phyloP scores from a whole-genome alignment of 768 basidiomycete species.

The Auricularia cornea region DNA sequence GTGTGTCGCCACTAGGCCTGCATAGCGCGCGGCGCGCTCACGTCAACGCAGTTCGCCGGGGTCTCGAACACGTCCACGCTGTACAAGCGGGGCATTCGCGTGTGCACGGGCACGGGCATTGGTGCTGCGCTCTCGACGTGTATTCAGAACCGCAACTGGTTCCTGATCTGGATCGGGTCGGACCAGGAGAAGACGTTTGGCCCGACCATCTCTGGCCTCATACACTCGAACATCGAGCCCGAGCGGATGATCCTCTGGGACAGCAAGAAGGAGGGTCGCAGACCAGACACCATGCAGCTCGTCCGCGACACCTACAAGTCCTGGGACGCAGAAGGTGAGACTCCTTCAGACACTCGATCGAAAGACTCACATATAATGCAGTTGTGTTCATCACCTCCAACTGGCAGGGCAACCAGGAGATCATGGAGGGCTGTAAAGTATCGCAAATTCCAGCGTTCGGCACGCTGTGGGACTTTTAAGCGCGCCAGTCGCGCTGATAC shows the following conservation, averaged over 20 bases:
- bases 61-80: constrained; percentile 36
- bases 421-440: constrained; percentile 27
- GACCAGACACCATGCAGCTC: constrained; percentile 32
- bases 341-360: too few species aligned
- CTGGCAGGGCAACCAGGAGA: constrained; percentile 32
- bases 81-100: constrained; percentile 36
- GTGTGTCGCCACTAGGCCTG: constrained; percentile 1
- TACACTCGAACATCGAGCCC: constrained; percentile 30
- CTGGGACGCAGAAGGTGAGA: constrained; percentile 29
- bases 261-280: constrained; percentile 30
- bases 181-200: constrained; percentile 40
- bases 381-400: constrained; percentile 39
- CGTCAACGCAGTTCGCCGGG: constrained; percentile 29
- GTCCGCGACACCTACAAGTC: constrained; percentile 28
- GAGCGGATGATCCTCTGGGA: constrained; percentile 35
- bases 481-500: background rate
- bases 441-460: constrained; percentile 12
- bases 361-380: constrained; percentile 3
- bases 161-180: constrained; percentile 36
- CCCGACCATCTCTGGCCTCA: constrained; percentile 33
- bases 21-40: background rate
- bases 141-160: constrained; percentile 27
- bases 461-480: constrained; percentile 32
- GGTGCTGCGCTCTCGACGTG: constrained; percentile 39
- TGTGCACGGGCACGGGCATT: constrained; percentile 38